Percentiles rank a stretch among this genome's conserved stretches.
Evolutionary conservation across 2,329 filamentous ascomycete species (phyloP).

Genomic region (Hymenoscyphus salicellus): DNA sequence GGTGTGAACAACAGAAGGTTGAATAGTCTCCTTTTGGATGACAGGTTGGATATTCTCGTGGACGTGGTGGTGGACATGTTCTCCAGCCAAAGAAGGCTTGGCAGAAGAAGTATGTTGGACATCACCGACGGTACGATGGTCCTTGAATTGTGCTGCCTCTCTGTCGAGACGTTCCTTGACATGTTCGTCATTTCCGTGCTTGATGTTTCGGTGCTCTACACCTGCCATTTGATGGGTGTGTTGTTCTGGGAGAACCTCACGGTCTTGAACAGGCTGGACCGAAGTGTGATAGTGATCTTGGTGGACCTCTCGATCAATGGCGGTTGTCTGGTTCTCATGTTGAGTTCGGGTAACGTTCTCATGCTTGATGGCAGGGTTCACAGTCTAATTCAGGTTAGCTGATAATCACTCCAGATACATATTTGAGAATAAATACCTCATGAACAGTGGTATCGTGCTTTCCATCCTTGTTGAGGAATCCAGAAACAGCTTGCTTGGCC

Average conservation of each 20-base stretch:
- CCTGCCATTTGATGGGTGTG: constrained; percentile 58
- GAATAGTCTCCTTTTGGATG: constrained; percentile 65
- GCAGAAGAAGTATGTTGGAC: constrained; percentile 48
- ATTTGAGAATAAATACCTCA: constrained; percentile 41
- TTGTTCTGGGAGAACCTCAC: constrained; percentile 56
- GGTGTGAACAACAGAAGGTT: constrained; percentile 67
- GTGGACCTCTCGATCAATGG: constrained; percentile 66
- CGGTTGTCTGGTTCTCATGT: constrained; percentile 61
- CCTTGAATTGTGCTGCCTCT: constrained; percentile 54
- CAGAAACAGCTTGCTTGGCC: constrained; percentile 59
- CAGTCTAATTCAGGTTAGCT: constrained; percentile 36
- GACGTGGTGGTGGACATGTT: constrained; percentile 60
- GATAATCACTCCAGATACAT: not conserved
- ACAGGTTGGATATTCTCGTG: constrained; percentile 60
- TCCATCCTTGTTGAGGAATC: constrained; percentile 59
- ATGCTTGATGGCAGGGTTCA: constrained; percentile 57
- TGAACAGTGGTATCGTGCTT: constrained; percentile 70
- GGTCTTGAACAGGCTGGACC: constrained; percentile 59
- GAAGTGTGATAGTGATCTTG: constrained; percentile 71
- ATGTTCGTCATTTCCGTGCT: constrained; percentile 55
- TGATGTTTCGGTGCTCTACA: constrained; percentile 58
- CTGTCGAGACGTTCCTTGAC: constrained; percentile 47
- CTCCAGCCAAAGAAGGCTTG: constrained; percentile 52
- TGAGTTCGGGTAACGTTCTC: constrained; percentile 58
- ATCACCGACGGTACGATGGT: constrained; percentile 46